These are phyloP conservation scores for Helianthus tuberosus DNA, from an alignment of 129 eudicot genomes.

Conservation along the genomic window DNA sequence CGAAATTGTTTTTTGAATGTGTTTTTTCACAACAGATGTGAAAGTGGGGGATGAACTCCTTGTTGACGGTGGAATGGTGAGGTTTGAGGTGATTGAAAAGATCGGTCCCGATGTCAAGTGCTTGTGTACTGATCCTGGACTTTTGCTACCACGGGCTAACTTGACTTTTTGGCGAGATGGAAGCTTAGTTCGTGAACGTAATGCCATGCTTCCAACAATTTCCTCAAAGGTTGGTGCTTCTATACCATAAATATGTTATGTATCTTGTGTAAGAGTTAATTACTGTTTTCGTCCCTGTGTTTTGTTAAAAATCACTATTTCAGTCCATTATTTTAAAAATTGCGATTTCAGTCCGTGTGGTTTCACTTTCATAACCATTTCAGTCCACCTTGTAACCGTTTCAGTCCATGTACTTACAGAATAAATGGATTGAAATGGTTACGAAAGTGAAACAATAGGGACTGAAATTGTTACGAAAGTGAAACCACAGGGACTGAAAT, in stretches of 20 bases:
- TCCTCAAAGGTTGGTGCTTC: conserved; percentile 76
- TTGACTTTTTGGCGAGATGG: conserved; percentile 93
- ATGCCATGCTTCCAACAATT: conserved; percentile 90
- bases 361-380: no score
- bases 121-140: conserved; percentile 93
- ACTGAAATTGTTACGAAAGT: no score
- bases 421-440: no score
- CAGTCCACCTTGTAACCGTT: no score
- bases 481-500: no score
- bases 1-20: background rate
- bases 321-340: no score
- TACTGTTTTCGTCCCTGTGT: no score
- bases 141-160: conserved; percentile 87
- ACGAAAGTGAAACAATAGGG: no score
- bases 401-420: no score
- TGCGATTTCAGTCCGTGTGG: no score
- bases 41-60: conserved; percentile 93
- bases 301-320: no score
- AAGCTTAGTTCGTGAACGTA: conserved; percentile 84
- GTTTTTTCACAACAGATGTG: conserved; percentile 54
- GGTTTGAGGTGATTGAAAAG: conserved; percentile 93
- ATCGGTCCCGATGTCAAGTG: conserved; percentile 99
- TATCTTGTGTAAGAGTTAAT: background rate
- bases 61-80: conserved; percentile 99
- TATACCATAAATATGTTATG: background rate